These are phyloP conservation scores for Phyllosticta capitalensis DNA, from an alignment of 2,329 filamentous ascomycete species.

Conservation along the genomic window DNA sequence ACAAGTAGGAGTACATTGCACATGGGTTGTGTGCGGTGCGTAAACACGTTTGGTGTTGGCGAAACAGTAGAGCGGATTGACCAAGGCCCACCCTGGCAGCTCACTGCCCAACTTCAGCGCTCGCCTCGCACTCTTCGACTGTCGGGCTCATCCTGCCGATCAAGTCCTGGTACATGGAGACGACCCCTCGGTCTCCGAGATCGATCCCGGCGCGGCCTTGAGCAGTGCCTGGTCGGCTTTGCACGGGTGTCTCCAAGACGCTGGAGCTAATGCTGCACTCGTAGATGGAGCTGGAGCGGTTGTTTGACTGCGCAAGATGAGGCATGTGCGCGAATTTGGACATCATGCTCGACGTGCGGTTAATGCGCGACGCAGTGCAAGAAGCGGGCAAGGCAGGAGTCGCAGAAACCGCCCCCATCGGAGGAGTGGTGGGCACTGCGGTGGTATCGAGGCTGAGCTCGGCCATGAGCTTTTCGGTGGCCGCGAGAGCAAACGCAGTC, in stretches of 20 bases:
- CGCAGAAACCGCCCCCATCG: background rate
- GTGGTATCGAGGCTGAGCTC: constrained; percentile 4
- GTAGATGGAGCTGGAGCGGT: background rate
- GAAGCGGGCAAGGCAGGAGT: background rate
- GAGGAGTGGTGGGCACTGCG: background rate
- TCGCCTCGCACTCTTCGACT: background rate
- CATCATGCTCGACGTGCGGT: background rate
- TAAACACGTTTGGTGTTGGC: background rate
- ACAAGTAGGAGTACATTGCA: background rate
- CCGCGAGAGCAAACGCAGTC: constrained; percentile 1
- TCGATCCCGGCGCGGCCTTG: background rate
- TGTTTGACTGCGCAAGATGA: background rate
- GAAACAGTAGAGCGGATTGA: background rate
- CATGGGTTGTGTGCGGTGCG: background rate
- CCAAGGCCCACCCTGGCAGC: background rate
- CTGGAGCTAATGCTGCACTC: background rate
- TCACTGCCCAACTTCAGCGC: background rate
- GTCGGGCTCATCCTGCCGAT: background rate
- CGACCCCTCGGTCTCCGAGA: background rate
- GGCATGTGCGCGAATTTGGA: background rate
- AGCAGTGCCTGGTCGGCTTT: constrained; percentile 2
- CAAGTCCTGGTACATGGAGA: constrained; percentile 6
- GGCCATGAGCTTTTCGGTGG: constrained; percentile 8
- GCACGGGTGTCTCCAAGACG: background rate
- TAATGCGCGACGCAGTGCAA: background rate